phyloP scores from a whole-genome alignment of 768 basidiomycete genomes.

The Sporobolomyces phaffii region DNA sequence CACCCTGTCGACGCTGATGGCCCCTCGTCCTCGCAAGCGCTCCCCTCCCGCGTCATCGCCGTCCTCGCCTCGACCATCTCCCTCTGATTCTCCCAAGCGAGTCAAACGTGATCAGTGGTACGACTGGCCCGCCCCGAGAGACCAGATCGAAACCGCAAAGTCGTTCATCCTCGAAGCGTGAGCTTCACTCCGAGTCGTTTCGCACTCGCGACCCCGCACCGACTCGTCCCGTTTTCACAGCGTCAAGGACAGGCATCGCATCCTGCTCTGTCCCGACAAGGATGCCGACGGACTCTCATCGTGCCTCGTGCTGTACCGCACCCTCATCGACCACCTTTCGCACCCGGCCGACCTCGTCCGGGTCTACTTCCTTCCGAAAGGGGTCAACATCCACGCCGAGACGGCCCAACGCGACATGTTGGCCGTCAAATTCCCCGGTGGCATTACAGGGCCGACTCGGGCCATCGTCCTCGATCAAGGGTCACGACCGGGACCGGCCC shows the following conservation, averaged over 20 bases:
- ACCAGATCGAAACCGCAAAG: constrained; percentile 44
- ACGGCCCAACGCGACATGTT: constrained; percentile 46
- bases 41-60: constrained; percentile 9
- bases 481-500: constrained; percentile 48
- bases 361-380: constrained; percentile 51
- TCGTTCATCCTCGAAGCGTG: constrained; percentile 46
- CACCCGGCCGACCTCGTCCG: constrained; percentile 44
- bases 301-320: constrained; percentile 47
- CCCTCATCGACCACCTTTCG: constrained; percentile 43
- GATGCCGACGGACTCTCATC: constrained; percentile 49
- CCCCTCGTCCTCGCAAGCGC: background rate
- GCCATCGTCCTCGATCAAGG: constrained; percentile 53
- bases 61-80: background rate
- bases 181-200: background rate
- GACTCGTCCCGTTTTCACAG: background rate
- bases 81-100: too few relatives aligned
- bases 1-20: too few relatives aligned
- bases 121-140: constrained; percentile 48
- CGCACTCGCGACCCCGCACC: too few relatives aligned
- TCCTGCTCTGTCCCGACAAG: constrained; percentile 52
- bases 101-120: too few relatives aligned
- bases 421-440: constrained; percentile 22
- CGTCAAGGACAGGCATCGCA: constrained; percentile 21
- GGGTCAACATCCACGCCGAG: constrained; percentile 49
- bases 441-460: constrained; percentile 40